Percentiles rank a stretch among this genome's conserved stretches.
phyloP scores from a whole-genome alignment of 2,329 filamentous ascomycete genomes.

The Verticillium alfalfae region DNA sequence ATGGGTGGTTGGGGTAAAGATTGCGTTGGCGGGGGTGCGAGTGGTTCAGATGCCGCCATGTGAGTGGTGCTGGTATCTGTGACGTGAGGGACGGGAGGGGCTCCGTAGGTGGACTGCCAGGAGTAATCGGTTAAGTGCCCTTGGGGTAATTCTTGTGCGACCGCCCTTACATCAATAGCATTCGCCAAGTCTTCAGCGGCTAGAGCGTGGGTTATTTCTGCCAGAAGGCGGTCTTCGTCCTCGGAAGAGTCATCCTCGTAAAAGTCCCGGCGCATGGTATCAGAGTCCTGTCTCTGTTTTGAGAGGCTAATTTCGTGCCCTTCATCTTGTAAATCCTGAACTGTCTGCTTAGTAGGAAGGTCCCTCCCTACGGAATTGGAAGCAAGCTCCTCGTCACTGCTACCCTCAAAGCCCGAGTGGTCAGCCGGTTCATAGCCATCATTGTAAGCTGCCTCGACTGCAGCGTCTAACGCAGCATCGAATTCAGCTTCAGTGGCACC shows the following conservation, averaged over 20 bases:
- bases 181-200: slow-evolving; percentile 69
- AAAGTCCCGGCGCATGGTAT: slow-evolving; percentile 43
- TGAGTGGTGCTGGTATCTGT: background rate
- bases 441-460: slow-evolving; percentile 93
- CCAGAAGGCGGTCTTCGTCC: slow-evolving; percentile 72
- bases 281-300: slow-evolving; percentile 65
- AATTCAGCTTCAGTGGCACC: slow-evolving; percentile 83
- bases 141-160: background rate
- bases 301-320: slow-evolving; percentile 55
- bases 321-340: slow-evolving; percentile 69
- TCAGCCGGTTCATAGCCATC: slow-evolving; percentile 77
- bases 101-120: background rate
- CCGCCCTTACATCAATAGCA: background rate
- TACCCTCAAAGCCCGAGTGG: slow-evolving; percentile 19
- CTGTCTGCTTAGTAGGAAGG: slow-evolving; percentile 70
- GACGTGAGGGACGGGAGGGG: background rate
- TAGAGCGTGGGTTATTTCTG: slow-evolving; percentile 83
- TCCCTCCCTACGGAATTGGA: slow-evolving; percentile 59
- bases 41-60: slow-evolving; percentile 41
- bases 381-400: slow-evolving; percentile 35
- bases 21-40: slow-evolving; percentile 44
- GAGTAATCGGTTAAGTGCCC: background rate
- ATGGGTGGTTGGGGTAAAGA: slow-evolving; percentile 38
- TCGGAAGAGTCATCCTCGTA: slow-evolving; percentile 61
- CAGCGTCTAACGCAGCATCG: slow-evolving; percentile 88